These are phyloP conservation scores for Dorcoceras hygrometricum DNA, from an alignment of 257 asterid genomes.

Conservation along the genomic window DNA sequence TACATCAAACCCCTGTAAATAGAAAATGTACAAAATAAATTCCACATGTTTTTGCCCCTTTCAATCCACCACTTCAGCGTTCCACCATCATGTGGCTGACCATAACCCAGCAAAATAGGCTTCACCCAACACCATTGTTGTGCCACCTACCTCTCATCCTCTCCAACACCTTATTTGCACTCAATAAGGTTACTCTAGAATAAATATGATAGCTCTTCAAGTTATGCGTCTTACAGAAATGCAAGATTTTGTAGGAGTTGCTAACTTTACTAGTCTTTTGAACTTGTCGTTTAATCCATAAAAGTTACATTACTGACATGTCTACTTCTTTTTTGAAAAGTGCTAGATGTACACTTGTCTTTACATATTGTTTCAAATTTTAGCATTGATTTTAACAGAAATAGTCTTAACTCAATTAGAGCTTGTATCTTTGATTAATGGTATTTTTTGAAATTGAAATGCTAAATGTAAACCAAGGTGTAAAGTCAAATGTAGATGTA, in stretches of 20 bases:
- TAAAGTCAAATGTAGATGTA: no score
- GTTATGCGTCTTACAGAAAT: not conserved
- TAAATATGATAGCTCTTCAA: not conserved
- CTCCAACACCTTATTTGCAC: not conserved
- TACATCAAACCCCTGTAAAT: not conserved
- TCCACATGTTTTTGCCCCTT: not conserved
- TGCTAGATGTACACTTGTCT: no score
- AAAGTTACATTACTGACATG: no score
- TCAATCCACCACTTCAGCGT: not conserved
- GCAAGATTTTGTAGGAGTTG: not conserved
- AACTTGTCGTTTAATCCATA: no score
- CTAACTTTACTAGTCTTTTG: no score
- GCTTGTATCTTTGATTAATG: no score
- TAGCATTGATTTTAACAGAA: no score
- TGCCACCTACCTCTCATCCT: not conserved
- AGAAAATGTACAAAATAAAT: not conserved
- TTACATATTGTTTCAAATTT: no score
- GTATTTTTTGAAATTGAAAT: no score
- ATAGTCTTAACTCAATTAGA: no score
- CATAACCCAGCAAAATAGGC: not conserved
- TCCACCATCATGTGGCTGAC: not conserved
- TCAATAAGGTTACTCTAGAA: not conserved
- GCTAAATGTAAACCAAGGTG: no score
- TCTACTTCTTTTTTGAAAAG: no score
- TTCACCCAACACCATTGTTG: not conserved